Evolutionary conservation across 2,329 filamentous ascomycete species (phyloP).

Genomic region (Trichoderma sp.): DNA sequence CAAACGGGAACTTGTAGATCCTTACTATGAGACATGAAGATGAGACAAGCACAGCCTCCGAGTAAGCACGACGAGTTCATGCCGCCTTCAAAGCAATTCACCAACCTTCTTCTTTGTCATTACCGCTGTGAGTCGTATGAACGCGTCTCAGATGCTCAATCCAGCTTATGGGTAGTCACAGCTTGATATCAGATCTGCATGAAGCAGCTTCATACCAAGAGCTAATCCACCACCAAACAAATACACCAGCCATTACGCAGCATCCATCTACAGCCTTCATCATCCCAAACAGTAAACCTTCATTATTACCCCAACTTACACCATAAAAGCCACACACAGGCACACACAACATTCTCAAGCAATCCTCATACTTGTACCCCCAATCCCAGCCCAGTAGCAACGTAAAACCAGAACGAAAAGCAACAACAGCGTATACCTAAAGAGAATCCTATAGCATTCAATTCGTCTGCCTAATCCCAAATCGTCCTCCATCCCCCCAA

Average conservation of each 20-base stretch:
- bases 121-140: background rate
- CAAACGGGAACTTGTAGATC: background rate
- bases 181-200: background rate
- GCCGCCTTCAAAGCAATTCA: background rate
- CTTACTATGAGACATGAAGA: background rate
- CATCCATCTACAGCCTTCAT: background rate
- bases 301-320: background rate
- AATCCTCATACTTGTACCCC: background rate
- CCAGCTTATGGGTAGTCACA: background rate
- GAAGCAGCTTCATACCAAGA: background rate
- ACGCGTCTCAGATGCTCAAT: background rate
- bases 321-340: background rate
- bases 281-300: background rate
- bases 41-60: conserved; percentile 11
- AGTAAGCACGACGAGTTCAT: background rate
- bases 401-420: background rate
- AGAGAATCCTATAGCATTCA: no score
- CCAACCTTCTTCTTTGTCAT: background rate
- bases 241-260: background rate
- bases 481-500: background rate
- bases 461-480: background rate
- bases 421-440: background rate
- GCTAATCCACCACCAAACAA: background rate
- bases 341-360: background rate
- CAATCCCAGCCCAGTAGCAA: background rate